Evolutionary conservation across 306 rosid genomes (phyloP).

Genomic region (Castanea mollissima): DNA sequence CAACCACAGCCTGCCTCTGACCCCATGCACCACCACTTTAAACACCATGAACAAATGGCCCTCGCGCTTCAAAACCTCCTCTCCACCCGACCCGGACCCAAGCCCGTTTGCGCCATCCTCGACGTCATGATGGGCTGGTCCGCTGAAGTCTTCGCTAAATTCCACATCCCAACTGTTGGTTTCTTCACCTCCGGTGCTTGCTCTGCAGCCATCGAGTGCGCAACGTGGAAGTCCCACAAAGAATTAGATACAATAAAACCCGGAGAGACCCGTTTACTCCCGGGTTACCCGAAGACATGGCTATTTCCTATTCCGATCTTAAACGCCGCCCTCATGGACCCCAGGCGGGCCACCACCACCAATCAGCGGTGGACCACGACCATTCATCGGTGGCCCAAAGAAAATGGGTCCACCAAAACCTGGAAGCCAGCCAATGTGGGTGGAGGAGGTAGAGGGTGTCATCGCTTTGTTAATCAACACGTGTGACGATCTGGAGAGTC

Average conservation of each 20-base stretch:
- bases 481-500: constrained; percentile 62
- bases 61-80: constrained; percentile 39
- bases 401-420: constrained; percentile 36
- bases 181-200: constrained; percentile 66
- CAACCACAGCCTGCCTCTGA: background rate
- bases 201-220: constrained; percentile 53
- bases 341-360: constrained; percentile 8
- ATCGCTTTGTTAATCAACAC: constrained; percentile 60
- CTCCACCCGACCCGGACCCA: background rate
- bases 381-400: background rate
- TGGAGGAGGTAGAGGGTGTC: constrained; percentile 18
- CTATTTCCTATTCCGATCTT: constrained; percentile 32
- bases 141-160: constrained; percentile 31
- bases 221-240: constrained; percentile 48
- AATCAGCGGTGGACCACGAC: background rate
- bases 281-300: constrained; percentile 56
- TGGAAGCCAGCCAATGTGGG: constrained; percentile 41
- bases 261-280: constrained; percentile 40
- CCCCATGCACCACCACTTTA: constrained; percentile 15
- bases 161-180: constrained; percentile 40
- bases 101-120: constrained; percentile 49
- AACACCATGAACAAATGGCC: constrained; percentile 1
- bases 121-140: constrained; percentile 61
- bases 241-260: constrained; percentile 29
- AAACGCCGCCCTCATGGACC: constrained; percentile 27